Evolutionary conservation across 805 yeast genomes (phyloP), one percentile per base, ranked within the genome.

Genomic region (Nakazawaea ernobii): DNA sequence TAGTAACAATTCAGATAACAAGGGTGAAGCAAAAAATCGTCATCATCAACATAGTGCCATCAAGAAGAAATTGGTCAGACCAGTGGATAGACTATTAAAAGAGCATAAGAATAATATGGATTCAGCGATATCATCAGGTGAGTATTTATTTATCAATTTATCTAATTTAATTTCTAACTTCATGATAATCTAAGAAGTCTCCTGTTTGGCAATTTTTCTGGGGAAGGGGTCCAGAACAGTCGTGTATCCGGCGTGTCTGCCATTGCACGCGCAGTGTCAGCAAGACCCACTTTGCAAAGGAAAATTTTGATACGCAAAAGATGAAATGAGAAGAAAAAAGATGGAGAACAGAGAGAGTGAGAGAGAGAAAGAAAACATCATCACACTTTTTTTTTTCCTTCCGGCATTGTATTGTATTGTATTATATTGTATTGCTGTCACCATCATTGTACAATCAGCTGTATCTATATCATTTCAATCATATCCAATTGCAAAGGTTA

Each of bases 51-150:
- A 20, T 20, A 20, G 5, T n/a, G n/a, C 43, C 20, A 35, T 24
- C 40, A 35, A 26, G 35, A 17, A 13, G n/a, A 15, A 35, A 11
- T 24, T 17, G 14, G 9, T 9, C 26, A 43, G 28, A 35, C 49
- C 49, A 35, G 49, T 46, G 4, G 49, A 46, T 27, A 46, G 20
- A 28, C 24, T 46, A 20, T 10, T 46, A 8, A 15, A 15, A 7
- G 33, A 35, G 13, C 35, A 46, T 20, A 28, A 29, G 37, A 30
- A 36, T 10, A 35, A 35, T n/a, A n/a, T 8, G 14, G 14, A 11
- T 30, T n/a, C n/a, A 30, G 3, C 32, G 6, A 10, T 13, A 30
- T 3, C 36, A 33, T 33, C 36, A 33, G 36, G 15, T 13, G 36
- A 33, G 11, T 10, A 15, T 8, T 20, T 26, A 4, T 17, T 15